These are phyloP conservation scores for Lipomyces chichibuensis DNA, from an alignment of 805 yeast species.

Conservation along the genomic window DNA sequence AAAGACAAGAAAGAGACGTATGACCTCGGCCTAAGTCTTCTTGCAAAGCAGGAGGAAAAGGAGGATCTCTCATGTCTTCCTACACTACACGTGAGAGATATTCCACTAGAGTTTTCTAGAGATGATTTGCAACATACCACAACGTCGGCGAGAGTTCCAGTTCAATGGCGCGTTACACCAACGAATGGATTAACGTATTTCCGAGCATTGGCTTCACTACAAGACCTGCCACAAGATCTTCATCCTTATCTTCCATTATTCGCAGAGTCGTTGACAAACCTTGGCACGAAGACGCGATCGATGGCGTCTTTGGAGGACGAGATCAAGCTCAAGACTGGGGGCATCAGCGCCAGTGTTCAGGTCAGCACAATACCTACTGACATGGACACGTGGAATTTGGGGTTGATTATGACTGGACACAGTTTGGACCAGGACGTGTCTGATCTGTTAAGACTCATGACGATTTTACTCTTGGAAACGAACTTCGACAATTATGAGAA, in stretches of 20 bases:
- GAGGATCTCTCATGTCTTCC: constrained; percentile 85
- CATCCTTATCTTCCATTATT: constrained; percentile 76
- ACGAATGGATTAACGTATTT: constrained; percentile 83
- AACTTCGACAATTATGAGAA: constrained; percentile 69
- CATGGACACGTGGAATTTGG: constrained; percentile 49
- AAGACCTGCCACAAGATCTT: constrained; percentile 61
- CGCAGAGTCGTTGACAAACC: constrained; percentile 74
- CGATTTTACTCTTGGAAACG: constrained; percentile 68
- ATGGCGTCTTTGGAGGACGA: constrained; percentile 85
- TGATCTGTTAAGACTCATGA: constrained; percentile 66
- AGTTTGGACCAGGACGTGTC: constrained; percentile 66
- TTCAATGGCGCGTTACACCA: constrained; percentile 58
- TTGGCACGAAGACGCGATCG: constrained; percentile 75
- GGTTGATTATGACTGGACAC: constrained; percentile 66
- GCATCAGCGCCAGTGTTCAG: constrained; percentile 65
- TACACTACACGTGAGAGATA: constrained; percentile 72
- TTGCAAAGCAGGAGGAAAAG: constrained; percentile 62
- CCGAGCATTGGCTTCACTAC: constrained; percentile 64
- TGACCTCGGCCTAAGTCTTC: constrained; percentile 62
- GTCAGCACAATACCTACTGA: constrained; percentile 60
- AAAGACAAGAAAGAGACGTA: constrained; percentile 61
- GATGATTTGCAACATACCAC: constrained; percentile 37
- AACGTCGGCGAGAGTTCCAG: constrained; percentile 45
- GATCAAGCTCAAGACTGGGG: constrained; percentile 83
- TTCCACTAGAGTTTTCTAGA: constrained; percentile 57